Base-by-base conservation (phyloP, 495 filamentous ascomycete genomes). In the Xeromyces bisporus region DNA sequence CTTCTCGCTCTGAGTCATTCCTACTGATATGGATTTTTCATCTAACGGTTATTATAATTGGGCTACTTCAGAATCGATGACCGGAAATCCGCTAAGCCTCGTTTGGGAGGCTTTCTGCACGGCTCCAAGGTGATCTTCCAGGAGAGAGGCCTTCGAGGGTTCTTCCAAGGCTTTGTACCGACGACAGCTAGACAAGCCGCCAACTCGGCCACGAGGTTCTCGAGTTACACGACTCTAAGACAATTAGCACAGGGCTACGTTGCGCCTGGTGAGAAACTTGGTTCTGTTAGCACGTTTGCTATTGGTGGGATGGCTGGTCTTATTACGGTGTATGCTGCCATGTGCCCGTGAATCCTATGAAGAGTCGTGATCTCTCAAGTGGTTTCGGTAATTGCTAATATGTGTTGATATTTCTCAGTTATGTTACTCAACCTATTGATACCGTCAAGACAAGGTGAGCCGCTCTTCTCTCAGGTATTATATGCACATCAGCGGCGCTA, bases 121-220 rank as follows among this genome's bases (percentile, higher is more conserved):
- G 89, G 86, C 12, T 77, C 83, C 15, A 71, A 70, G 16, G 66
- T 96, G 23, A 96, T 97, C 31, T 75, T 69, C 23, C 71, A 80
- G 28, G 89, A 97, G 51, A 69, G 85, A 39, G 89, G 89, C 15
- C 53, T 93, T 29, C 68, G 75, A 23, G 91, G 87, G 17, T 94
- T 97, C 62, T 89, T 97, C 66, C 83, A 94, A 50, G 89, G 89
- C 18, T 84, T 97, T 50, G 75, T 93, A 1, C 89, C 89, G 0
- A 97, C 89, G 1, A 93, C 89, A 3, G 84, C 85, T 8, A 66
- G 89, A 29, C 89, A 97, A 47, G 83, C 87, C 14, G 91, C 89
- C 25, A 97, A 97, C 48, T 87, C 80, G 18, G 89, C 86, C 1
- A 76, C 74, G 0, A 67, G 89, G 18, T 97, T 97, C 44, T 77